Conservation (phyloP, 768 basidiomycete species). For the Postia placenta region DNA sequence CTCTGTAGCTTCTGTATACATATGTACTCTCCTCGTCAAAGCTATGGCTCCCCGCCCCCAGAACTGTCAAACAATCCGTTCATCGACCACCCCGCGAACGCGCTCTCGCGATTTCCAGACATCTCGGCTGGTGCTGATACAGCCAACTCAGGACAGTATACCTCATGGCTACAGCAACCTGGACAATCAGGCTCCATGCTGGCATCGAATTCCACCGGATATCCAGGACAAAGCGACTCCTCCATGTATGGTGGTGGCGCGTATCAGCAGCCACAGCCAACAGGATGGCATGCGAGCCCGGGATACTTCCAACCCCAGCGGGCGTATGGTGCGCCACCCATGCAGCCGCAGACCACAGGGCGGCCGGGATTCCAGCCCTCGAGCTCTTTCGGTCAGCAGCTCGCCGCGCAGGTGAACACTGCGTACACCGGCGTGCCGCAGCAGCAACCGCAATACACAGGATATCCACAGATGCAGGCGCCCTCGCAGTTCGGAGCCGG, state of each 20-base stretch:
- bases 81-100: constrained; percentile 40
- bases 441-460: constrained; percentile 21
- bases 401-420: constrained; percentile 26
- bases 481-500: constrained; percentile 11
- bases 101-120: constrained; percentile 54
- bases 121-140: constrained; percentile 26
- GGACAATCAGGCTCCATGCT: constrained; percentile 10
- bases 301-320: constrained; percentile 22
- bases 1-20: background rate
- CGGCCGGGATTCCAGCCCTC: constrained; percentile 40
- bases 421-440: constrained; percentile 16
- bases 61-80: constrained; percentile 64
- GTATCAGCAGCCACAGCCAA: constrained; percentile 11
- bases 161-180: constrained; percentile 35
- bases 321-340: constrained; percentile 16
- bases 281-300: constrained; percentile 11
- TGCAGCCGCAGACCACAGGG: constrained; percentile 27
- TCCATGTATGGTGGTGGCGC: constrained; percentile 7
- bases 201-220: constrained; percentile 14
- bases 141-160: constrained; percentile 27
- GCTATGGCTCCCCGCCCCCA: constrained; percentile 20
- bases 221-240: constrained; percentile 7
- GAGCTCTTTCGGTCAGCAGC: constrained; percentile 53
- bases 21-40: constrained; percentile 18
- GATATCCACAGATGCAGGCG: constrained; percentile 22